These are phyloP conservation scores for Medicago truncatula DNA, from an alignment of 306 rosid species.

Conservation along the genomic window DNA sequence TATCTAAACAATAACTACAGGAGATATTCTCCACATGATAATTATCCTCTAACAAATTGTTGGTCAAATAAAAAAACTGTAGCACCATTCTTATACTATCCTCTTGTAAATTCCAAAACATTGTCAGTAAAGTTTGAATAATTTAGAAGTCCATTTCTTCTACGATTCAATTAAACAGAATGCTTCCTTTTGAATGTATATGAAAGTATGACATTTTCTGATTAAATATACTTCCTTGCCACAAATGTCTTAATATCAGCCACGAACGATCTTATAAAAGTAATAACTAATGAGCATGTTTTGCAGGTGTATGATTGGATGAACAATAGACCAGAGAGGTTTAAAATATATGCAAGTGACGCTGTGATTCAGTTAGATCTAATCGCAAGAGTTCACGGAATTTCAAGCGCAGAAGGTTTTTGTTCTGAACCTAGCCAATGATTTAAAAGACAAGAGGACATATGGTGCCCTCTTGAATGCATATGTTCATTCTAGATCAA, in stretches of 20 bases:
- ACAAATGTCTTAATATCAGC: slow-evolving; percentile 14
- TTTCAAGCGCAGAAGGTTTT: slow-evolving; percentile 74
- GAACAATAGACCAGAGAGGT: slow-evolving; percentile 81
- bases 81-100: no score
- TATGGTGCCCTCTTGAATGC: slow-evolving; percentile 89
- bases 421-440: slow-evolving; percentile 62
- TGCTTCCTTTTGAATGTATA: slow-evolving; percentile 23
- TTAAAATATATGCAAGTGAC: slow-evolving; percentile 75
- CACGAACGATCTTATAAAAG: slow-evolving; percentile 19
- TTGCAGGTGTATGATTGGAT: slow-evolving; percentile 93
- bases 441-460: slow-evolving; percentile 67
- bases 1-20: no score
- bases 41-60: no score
- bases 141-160: no score
- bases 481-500: slow-evolving; percentile 61
- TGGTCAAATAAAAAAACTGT: no score
- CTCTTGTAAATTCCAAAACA: no score
- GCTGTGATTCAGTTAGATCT: slow-evolving; percentile 90
- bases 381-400: slow-evolving; percentile 75
- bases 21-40: no score
- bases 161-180: no score
- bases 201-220: background rate
- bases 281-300: slow-evolving; percentile 28
- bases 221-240: slow-evolving; percentile 6
- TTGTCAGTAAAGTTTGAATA: no score